Conservation (phyloP, 768 basidiomycete genomes). For the Clitopilus hobsonii region DNA sequence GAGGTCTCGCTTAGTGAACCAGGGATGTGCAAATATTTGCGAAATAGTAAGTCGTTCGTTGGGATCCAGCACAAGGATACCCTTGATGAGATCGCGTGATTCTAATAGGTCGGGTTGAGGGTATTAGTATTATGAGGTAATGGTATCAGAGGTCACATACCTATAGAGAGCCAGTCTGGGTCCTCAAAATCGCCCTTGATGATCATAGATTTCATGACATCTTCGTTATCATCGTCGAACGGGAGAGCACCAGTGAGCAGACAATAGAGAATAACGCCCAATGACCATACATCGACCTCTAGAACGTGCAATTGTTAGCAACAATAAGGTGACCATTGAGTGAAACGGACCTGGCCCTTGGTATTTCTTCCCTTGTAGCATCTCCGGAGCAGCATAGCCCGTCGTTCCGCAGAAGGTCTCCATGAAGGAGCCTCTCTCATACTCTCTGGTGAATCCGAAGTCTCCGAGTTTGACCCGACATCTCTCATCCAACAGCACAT, state of each 20-base stretch:
- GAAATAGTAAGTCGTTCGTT: conserved; percentile 73
- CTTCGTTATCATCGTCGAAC: conserved; percentile 88
- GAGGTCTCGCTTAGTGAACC: conserved; percentile 59
- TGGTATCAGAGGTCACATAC: conserved; percentile 36
- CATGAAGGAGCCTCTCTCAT: conserved; percentile 70
- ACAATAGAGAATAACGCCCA: conserved; percentile 88
- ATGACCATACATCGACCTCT: conserved; percentile 97
- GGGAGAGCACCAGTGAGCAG: conserved; percentile 86
- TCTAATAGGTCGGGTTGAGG: conserved; percentile 41
- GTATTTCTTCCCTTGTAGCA: conserved; percentile 85
- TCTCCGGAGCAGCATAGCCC: conserved; percentile 90
- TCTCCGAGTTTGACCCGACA: conserved; percentile 92
- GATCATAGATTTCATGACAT: conserved; percentile 78
- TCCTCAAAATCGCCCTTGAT: conserved; percentile 86
- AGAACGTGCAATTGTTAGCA: conserved; percentile 12
- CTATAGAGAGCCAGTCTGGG: conserved; percentile 85
- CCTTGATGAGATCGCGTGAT: conserved; percentile 76
- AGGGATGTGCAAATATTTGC: conserved; percentile 80
- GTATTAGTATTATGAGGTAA: not conserved
- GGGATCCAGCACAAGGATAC: conserved; percentile 75
- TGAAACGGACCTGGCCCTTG: conserved; percentile 73
- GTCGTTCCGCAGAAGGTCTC: conserved; percentile 97
- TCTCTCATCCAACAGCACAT: conserved; percentile 86
- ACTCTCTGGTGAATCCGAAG: conserved; percentile 93
- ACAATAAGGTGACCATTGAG: not conserved